Evolutionary conservation across 2,329 filamentous ascomycete genomes (phyloP).

Genomic region (Aspergillus sp.): DNA sequence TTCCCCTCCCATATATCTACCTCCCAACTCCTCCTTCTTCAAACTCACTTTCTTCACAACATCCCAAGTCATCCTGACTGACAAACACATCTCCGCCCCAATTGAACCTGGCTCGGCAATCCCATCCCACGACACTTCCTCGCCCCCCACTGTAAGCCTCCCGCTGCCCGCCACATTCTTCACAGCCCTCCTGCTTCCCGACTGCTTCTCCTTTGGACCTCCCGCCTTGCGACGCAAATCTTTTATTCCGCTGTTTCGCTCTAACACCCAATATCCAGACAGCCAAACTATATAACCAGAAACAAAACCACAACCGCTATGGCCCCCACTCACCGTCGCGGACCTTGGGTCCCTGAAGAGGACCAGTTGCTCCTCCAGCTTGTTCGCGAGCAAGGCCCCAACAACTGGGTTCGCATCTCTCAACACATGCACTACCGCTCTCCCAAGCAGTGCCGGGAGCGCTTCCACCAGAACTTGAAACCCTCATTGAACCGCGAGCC

Average conservation of each 20-base stretch:
- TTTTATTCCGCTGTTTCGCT: too few relatives aligned
- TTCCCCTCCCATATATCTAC: conserved; percentile 22
- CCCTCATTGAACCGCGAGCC: conserved; percentile 70
- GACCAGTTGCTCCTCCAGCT: conserved; percentile 70
- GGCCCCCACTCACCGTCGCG: conserved; percentile 63
- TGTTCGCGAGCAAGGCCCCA: conserved; percentile 68
- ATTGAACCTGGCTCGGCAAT: background rate
- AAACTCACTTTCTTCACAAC: background rate
- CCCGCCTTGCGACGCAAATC: too few relatives aligned
- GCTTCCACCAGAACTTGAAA: conserved; percentile 92
- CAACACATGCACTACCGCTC: conserved; percentile 72
- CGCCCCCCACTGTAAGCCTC: too few relatives aligned
- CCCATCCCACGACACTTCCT: too few relatives aligned
- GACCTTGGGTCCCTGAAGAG: conserved; percentile 80
- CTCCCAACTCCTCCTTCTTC: background rate
- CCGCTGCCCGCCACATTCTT: too few relatives aligned
- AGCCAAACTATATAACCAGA: too few relatives aligned
- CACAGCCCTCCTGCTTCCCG: too few relatives aligned
- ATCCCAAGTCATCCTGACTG: background rate
- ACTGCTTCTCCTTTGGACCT: too few relatives aligned
- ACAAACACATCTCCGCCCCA: background rate
- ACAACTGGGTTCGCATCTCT: conserved; percentile 90
- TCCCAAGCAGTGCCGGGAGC: conserved; percentile 92
- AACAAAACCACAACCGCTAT: conserved; percentile 24
- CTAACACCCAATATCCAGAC: too few relatives aligned